These are phyloP conservation scores for Didymella keratinophila DNA, from an alignment of 2,329 filamentous ascomycete species.

Conservation along the genomic window DNA sequence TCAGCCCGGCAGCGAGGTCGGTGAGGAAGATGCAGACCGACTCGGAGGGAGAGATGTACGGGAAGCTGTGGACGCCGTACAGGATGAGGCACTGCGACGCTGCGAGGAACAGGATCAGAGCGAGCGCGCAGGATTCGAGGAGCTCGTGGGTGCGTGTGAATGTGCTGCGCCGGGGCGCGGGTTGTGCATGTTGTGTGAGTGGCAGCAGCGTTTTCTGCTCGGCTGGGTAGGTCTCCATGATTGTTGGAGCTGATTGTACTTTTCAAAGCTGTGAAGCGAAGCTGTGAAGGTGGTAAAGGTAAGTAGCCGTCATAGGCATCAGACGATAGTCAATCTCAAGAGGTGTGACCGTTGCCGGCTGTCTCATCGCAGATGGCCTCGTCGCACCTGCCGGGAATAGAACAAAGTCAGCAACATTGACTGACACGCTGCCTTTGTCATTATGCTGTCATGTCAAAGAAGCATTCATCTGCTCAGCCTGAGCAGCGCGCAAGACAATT, in stretches of 20 bases:
- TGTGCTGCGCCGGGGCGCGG: not conserved
- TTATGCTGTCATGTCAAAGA: not conserved
- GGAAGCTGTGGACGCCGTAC: slow-evolving; percentile 22
- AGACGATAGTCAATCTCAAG: not conserved
- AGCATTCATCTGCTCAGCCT: no score
- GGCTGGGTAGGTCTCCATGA: slow-evolving; percentile 2
- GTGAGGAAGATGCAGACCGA: slow-evolving; percentile 18
- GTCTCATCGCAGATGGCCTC: slow-evolving; percentile 10
- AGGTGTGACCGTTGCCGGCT: slow-evolving; percentile 1
- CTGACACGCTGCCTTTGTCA: not conserved
- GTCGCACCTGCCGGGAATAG: not conserved
- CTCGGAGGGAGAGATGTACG: not conserved
- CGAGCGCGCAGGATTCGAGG: slow-evolving; percentile 14
- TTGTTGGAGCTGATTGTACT: not conserved
- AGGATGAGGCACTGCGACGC: slow-evolving; percentile 29
- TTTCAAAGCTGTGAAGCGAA: no score
- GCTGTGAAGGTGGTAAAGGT: no score
- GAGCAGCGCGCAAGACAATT: no score
- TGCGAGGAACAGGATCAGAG: slow-evolving; percentile 21
- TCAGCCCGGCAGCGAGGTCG: slow-evolving; percentile 30
- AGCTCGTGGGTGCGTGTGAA: not conserved
- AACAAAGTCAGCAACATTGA: not conserved
- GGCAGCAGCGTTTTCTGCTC: slow-evolving; percentile 20
- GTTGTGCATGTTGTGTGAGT: not conserved
- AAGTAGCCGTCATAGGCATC: not conserved